A percentile compares a stretch with the other conserved stretches of the same genome.
Evolutionary conservation across 495 filamentous ascomycete species (phyloP).

Genomic region (Penicillium alfredii): DNA sequence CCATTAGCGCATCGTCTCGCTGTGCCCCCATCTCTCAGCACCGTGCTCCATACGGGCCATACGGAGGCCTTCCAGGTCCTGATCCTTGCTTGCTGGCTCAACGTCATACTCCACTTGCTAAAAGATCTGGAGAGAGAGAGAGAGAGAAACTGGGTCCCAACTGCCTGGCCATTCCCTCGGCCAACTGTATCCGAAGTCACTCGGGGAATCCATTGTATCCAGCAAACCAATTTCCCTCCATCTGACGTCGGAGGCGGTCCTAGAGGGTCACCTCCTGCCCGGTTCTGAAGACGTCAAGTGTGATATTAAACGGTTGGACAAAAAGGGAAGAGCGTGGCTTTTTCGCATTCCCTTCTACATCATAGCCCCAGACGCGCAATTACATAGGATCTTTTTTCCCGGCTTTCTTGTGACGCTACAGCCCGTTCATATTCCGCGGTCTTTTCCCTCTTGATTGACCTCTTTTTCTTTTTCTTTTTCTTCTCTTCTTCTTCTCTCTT

Average conservation of each 20-base stretch:
- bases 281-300: conserved; percentile 9
- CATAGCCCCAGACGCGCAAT: conserved; percentile 16
- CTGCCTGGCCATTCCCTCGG: no score
- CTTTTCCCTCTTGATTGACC: conserved; percentile 4
- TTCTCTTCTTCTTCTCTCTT: conserved; percentile 13
- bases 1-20: neutral
- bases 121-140: no score
- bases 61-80: conserved; percentile 12
- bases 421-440: conserved; percentile 27
- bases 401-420: conserved; percentile 15
- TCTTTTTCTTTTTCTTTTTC: conserved; percentile 17
- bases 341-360: conserved; percentile 16
- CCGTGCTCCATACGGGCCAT: no score
- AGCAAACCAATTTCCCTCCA: neutral
- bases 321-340: conserved; percentile 2
- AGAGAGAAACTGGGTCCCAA: no score
- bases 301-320: conserved; percentile 21
- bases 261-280: no score
- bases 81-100: conserved; percentile 3
- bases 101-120: conserved; percentile 15
- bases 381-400: conserved; percentile 9
- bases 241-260: conserved; percentile 32
- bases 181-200: no score
- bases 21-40: no score
- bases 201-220: no score